Conservation (phyloP, 441 rosid species). For the Eutrema salsugineum region DNA sequence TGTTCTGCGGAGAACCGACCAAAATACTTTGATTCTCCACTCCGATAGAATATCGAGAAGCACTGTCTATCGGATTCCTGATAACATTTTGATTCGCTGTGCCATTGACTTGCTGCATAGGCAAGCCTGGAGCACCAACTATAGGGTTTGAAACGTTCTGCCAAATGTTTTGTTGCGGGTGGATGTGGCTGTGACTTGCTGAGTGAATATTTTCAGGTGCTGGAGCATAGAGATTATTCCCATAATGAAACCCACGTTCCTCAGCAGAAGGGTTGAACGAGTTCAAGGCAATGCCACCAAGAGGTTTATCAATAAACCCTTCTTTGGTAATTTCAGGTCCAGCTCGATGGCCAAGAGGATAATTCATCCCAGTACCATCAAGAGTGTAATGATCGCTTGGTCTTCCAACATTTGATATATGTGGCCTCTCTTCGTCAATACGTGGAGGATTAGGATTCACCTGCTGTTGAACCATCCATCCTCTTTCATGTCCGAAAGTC, state of each 20-base stretch:
- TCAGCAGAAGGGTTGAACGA: conserved; percentile 46
- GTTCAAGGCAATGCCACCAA: conserved; percentile 36
- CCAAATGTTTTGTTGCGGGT: conserved; percentile 59
- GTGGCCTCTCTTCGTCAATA: conserved; percentile 66
- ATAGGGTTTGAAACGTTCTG: conserved; percentile 57
- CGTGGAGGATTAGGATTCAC: conserved; percentile 38
- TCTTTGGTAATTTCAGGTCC: conserved; percentile 65
- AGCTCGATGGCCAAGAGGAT: conserved; percentile 55
- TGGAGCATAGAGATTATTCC: conserved; percentile 55
- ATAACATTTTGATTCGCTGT: conserved; percentile 44
- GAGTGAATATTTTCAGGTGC: conserved; percentile 58
- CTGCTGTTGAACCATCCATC: conserved; percentile 74
- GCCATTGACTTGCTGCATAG: conserved; percentile 57
- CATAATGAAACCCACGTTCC: conserved; percentile 52
- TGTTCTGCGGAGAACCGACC: conserved; percentile 50
- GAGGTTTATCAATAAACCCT: conserved; percentile 60
- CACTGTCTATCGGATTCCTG: conserved; percentile 48
- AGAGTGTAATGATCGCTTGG: conserved; percentile 55
- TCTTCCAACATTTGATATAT: conserved; percentile 61
- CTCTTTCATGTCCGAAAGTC: conserved; percentile 65
- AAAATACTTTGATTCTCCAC: conserved; percentile 55
- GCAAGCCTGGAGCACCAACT: conserved; percentile 46
- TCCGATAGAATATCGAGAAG: conserved; percentile 46
- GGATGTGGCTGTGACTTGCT: conserved; percentile 53
- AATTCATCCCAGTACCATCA: conserved; percentile 65